These are phyloP conservation scores for Phlegmacium glaucopus DNA, from an alignment of 768 basidiomycete genomes.

Conservation along the genomic window DNA sequence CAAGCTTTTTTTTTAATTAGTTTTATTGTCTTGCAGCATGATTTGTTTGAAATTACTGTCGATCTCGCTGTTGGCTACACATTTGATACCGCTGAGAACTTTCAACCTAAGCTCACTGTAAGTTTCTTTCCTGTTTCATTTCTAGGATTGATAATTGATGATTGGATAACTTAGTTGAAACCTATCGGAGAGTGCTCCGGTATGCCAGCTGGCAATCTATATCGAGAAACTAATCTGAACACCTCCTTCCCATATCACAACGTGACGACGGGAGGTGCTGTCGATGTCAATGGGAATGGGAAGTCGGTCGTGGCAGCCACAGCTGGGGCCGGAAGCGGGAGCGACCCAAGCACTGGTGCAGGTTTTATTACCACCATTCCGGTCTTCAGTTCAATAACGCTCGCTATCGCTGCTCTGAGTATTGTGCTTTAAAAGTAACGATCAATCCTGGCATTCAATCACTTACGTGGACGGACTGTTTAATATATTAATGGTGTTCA, in stretches of 20 bases:
- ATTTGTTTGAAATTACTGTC: conserved; percentile 80
- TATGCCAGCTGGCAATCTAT: conserved; percentile 63
- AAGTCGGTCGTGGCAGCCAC: conserved; percentile 29
- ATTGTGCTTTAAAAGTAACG: conserved; percentile 11
- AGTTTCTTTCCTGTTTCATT: conserved; percentile 6
- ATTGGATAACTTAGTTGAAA: conserved; percentile 42
- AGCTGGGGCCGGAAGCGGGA: conserved; percentile 22
- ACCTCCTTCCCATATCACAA: conserved; percentile 55
- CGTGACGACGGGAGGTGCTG: conserved; percentile 30
- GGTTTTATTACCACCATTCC: conserved; percentile 8
- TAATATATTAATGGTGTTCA: too few species aligned
- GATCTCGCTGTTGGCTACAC: conserved; percentile 90
- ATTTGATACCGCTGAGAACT: conserved; percentile 67
- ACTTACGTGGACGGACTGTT: too few species aligned
- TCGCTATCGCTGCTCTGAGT: conserved; percentile 8
- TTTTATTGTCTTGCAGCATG: conserved; percentile 90
- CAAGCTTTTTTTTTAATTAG: conserved; percentile 26
- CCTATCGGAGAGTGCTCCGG: conserved; percentile 77
- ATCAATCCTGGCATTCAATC: too few species aligned
- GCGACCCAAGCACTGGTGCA: conserved; percentile 10
- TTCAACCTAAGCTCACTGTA: conserved; percentile 65
- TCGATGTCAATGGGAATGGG: conserved; percentile 39
- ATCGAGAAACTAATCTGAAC: conserved; percentile 82
- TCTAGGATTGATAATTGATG: background rate
- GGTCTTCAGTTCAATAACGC: conserved; percentile 12